These are phyloP conservation scores for Sechiopsis laciniata DNA, from an alignment of 306 rosid species.

Conservation along the genomic window DNA sequence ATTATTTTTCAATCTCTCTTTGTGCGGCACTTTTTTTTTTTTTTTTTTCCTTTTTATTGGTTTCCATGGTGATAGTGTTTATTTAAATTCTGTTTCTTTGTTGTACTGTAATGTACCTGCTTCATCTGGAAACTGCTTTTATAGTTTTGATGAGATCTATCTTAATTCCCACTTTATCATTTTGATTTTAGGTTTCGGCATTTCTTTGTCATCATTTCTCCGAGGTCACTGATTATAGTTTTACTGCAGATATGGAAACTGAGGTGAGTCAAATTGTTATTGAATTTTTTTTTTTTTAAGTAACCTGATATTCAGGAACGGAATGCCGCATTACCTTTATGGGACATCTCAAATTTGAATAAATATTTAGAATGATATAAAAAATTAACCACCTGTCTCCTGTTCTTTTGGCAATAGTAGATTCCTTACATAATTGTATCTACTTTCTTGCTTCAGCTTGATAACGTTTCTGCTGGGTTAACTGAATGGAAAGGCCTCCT, in stretches of 20 bases:
- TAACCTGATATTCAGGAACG: background rate
- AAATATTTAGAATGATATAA: background rate
- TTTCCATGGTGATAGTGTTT: background rate
- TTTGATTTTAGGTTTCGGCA: conserved; percentile 72
- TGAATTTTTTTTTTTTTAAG: background rate
- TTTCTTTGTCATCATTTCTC: conserved; percentile 86
- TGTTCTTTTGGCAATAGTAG: conserved; percentile 10
- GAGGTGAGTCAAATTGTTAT: conserved; percentile 51
- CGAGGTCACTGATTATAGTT: conserved; percentile 89
- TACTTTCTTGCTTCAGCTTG: conserved; percentile 57
- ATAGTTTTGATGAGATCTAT: conserved; percentile 17
- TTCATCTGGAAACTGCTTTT: background rate
- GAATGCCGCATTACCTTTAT: background rate
- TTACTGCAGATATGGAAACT: conserved; percentile 96
- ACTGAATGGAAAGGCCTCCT: conserved; percentile 99
- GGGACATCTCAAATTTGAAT: too few relatives aligned
- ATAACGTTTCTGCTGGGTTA: conserved; percentile 88
- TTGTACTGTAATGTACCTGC: background rate
- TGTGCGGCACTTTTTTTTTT: background rate
- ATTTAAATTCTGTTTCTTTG: background rate
- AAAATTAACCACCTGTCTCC: background rate
- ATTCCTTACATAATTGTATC: background rate
- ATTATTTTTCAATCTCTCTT: background rate
- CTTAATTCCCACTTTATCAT: conserved; percentile 21
- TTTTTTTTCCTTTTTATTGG: background rate